These are phyloP conservation scores for Solanum raphanifolium DNA, from an alignment of 257 asterid species.

Conservation along the genomic window DNA sequence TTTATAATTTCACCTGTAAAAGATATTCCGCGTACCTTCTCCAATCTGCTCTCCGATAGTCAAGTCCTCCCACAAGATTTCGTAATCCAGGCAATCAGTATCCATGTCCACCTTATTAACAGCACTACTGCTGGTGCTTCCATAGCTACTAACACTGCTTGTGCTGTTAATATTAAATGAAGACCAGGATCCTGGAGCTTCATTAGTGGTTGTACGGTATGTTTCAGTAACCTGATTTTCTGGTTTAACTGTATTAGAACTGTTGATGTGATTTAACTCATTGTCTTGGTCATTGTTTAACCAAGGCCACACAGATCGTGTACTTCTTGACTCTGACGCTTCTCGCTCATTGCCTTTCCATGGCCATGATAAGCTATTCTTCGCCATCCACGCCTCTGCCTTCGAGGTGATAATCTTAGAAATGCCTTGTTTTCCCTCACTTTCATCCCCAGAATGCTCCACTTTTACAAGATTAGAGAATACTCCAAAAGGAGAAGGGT, in stretches of 20 bases:
- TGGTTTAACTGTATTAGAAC: slow-evolving; percentile 21
- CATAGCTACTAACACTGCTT: slow-evolving; percentile 81
- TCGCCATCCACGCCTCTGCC: slow-evolving; percentile 84
- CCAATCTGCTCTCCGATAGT: slow-evolving; percentile 89
- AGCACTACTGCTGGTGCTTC: slow-evolving; percentile 71
- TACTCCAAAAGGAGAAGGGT: slow-evolving; percentile 61
- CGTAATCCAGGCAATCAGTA: slow-evolving; percentile 66
- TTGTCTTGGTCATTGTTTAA: slow-evolving; percentile 49
- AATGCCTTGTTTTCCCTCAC: slow-evolving; percentile 62
- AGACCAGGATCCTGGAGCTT: slow-evolving; percentile 83
- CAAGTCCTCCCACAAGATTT: slow-evolving; percentile 93
- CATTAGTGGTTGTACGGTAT: slow-evolving; percentile 37
- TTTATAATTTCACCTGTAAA: background rate
- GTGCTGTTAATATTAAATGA: slow-evolving; percentile 66
- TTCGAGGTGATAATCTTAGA: slow-evolving; percentile 57
- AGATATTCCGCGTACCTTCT: slow-evolving; percentile 48
- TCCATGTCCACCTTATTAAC: slow-evolving; percentile 63
- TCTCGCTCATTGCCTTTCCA: slow-evolving; percentile 74
- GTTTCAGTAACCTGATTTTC: slow-evolving; percentile 42
- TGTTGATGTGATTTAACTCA: slow-evolving; percentile 30
- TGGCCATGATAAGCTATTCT: slow-evolving; percentile 62
- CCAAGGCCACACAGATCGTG: slow-evolving; percentile 78
- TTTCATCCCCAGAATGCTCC: slow-evolving; percentile 53
- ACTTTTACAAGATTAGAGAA: slow-evolving; percentile 31
- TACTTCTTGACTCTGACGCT: slow-evolving; percentile 41